phyloP scores from a whole-genome alignment of 1,284 basidiomycete genomes.

The Ceratobasidium sp. region DNA sequence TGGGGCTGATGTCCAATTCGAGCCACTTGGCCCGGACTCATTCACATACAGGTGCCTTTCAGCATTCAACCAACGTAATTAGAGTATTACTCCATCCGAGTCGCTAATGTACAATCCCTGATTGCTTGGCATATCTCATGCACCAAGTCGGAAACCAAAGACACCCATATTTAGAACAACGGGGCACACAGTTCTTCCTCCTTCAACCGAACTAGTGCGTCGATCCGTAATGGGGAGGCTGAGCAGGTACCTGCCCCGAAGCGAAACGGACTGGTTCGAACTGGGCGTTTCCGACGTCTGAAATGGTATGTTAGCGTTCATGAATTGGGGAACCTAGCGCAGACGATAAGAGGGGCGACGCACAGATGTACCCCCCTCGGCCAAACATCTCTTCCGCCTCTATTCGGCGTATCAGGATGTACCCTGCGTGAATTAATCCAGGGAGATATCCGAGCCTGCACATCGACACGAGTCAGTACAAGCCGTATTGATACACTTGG shows the following conservation, averaged over 20 bases:
- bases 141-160: too few relatives aligned
- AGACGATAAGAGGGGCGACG: slow-evolving; percentile 50
- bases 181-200: too few relatives aligned
- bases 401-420: slow-evolving; percentile 80
- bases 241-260: background rate
- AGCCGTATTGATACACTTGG: background rate
- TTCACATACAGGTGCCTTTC: background rate
- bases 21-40: background rate
- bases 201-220: background rate
- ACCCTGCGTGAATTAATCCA: slow-evolving; percentile 60
- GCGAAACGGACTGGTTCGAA: slow-evolving; percentile 61
- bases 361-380: slow-evolving; percentile 70
- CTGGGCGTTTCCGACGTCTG: slow-evolving; percentile 67
- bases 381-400: slow-evolving; percentile 81
- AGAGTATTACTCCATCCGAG: too few relatives aligned
- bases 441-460: slow-evolving; percentile 52
- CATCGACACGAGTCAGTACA: background rate
- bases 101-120: too few relatives aligned
- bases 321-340: too few relatives aligned
- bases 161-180: too few relatives aligned
- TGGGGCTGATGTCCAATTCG: background rate
- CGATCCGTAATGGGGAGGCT: slow-evolving; percentile 10
- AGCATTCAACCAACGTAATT: background rate
- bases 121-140: too few relatives aligned
- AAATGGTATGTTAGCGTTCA: slow-evolving; percentile 1